Evolutionary conservation across 2,329 filamentous ascomycete species (phyloP), one percentile per base, ranked within the genome.

Genomic region (Drechslerella coelobrocha): DNA sequence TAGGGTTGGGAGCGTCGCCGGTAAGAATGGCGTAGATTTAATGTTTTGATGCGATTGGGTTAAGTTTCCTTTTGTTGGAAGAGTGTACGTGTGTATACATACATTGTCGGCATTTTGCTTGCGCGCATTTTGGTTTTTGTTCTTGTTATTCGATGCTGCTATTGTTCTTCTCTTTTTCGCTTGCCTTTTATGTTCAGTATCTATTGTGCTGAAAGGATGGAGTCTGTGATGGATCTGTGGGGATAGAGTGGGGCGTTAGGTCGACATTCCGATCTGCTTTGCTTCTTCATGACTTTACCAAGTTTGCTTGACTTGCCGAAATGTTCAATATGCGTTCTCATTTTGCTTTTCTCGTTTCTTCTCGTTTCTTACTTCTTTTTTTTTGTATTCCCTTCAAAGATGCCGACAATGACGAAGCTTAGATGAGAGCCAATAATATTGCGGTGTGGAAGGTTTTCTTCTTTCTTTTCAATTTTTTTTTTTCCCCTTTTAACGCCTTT

Each of bases 401-500:
- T 47, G 37, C 63, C 63, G 63, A 69, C 63, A 69, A 69, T 45
- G 57, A 56, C 29, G 55, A 68, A 45, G 27, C 34, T 34, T 19
- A 10, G 31, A 41, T 48, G 41, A 26, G 45, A 53, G 51, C 17
- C 14, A 23, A 10, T 27, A 29, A 50, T 17, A 39, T 61, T 61
- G 63, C 63, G 63, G 63, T 61, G 63, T 69, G 48, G 59, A 61
- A 54, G 63, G 57, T 45, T 69, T 69, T 51, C 31, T 69, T 56
- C 43, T 69, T 55, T 37, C 19, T 51, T 26, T 59, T 34, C 14
- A 1, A 8, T 26, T 17, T 56, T 50, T n/a, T 14, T 26, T 56
- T 34, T 45, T 52, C 23, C 45, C 59, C 29, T 31, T 45, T 27
- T 39, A 39, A 12, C 12, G 29, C 29, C n/a, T 12, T 17, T 17